Percentiles rank a stretch among this genome's conserved stretches.
phyloP scores from a whole-genome alignment of 1,284 basidiomycete species.

The Cryptococcus amylolentus region DNA sequence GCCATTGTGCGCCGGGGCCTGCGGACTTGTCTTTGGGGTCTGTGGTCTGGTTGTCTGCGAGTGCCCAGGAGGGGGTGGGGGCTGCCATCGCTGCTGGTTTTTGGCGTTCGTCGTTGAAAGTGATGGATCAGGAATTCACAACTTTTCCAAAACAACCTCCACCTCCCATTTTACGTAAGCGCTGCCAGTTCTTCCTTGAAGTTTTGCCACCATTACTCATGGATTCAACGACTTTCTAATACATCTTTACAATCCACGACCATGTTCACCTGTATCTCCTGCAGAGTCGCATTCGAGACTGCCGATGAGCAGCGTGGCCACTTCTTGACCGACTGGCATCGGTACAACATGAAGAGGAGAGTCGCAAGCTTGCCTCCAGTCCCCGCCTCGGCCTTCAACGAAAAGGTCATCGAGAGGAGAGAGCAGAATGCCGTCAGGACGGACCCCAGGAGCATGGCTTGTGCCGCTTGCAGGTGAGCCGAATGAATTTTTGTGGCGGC shows the following conservation, averaged over 20 bases:
- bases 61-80: slow-evolving; percentile 6
- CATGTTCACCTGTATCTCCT: slow-evolving; percentile 85
- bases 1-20: slow-evolving; percentile 28
- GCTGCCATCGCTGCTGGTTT: not conserved
- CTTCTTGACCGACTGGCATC: slow-evolving; percentile 90
- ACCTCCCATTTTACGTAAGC: not conserved
- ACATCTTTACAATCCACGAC: not conserved
- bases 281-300: slow-evolving; percentile 80
- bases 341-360: slow-evolving; percentile 98
- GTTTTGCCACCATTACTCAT: not conserved
- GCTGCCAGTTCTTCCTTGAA: not conserved
- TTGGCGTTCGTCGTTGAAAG: not conserved
- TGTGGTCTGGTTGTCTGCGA: not conserved
- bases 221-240: not conserved
- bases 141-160: not conserved
- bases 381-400: slow-evolving; percentile 72
- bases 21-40: slow-evolving; percentile 5
- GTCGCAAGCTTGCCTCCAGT: slow-evolving; percentile 89
- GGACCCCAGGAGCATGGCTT: slow-evolving; percentile 63
- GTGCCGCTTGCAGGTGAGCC: slow-evolving; percentile 75
- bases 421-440: slow-evolving; percentile 68
- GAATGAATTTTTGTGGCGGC: not conserved
- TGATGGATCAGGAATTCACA: not conserved
- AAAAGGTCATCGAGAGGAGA: slow-evolving; percentile 80
- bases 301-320: slow-evolving; percentile 86